Base-by-base conservation (phyloP, 2,329 filamentous ascomycete species). In the Alternaria tenuissima region DNA sequence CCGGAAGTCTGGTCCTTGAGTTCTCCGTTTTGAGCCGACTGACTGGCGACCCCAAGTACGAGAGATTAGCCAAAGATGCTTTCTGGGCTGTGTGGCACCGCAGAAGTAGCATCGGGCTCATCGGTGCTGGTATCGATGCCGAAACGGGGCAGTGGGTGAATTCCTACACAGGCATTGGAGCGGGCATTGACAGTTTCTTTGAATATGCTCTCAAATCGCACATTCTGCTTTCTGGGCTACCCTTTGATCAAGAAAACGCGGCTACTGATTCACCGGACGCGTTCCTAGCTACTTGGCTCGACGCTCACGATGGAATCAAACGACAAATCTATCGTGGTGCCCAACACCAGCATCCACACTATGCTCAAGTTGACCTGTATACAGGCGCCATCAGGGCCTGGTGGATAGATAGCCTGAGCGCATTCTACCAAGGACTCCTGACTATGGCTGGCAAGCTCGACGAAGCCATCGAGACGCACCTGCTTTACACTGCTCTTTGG, bases 81-180 rank as follows among this genome's bases (percentile, higher is more conserved):
- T 99, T 99, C 73, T 97, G 94, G 93, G 91, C 94, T 24, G 92
- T 99, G n/a, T 99, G 95, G 95, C 84, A 89, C 43, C 86, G 92
- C 57, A 87, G 94, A 65, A 97, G 92, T 76, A 87, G 89, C 41
- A 92, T 97, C 70, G 93, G 92, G 4, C 84, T 99, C 24, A 90
- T 99, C 64, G 95, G 94, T 7, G 91, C 93, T 58, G 94, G 94
- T 3, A 93, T 99, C 62, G 94, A 97, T 80, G 92, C 93, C 1
- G 94, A 98, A 75, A 91, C 88, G 28, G 95, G 94, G 0, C 85
- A 91, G 67, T 99, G 95, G 95, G 89, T 95, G 34, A 91, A 91
- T 8, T 86, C 91, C 2, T 94, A 92, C 76, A 90, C 94, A n/a
- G 94, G 95, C 30, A 96, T 99, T 69, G 95, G 95, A 51, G 95